Conservation (phyloP, 1,284 basidiomycete species). For the Boletus smithii region DNA sequence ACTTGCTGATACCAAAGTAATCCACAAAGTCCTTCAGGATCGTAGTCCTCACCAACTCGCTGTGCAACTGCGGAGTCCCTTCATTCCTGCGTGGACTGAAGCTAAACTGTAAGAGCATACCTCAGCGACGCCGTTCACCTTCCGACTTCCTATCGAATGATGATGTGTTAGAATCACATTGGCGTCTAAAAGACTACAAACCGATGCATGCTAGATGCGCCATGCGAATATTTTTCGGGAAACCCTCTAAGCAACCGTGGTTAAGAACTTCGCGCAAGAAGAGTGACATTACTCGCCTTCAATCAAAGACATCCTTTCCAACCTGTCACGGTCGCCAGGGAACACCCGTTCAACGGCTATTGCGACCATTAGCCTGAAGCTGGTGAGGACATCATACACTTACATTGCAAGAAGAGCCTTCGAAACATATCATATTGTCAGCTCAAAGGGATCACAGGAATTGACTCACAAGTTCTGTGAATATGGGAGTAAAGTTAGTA, state of each 20-base stretch:
- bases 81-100: not conserved
- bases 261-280: not conserved
- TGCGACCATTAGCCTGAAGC: constrained; percentile 14
- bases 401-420: constrained; percentile 66
- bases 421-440: not conserved
- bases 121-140: constrained; percentile 95
- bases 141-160: constrained; percentile 57
- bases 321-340: constrained; percentile 78
- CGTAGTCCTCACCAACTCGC: constrained; percentile 69
- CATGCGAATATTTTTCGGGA: constrained; percentile 85
- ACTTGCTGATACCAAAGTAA: constrained; percentile 77
- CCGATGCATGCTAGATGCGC: constrained; percentile 79
- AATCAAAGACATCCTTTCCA: constrained; percentile 85
- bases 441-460: not conserved
- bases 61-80: constrained; percentile 52
- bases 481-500: constrained; percentile 5
- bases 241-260: constrained; percentile 56
- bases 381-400: constrained; percentile 9
- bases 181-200: constrained; percentile 27
- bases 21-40: constrained; percentile 93
- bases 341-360: constrained; percentile 83
- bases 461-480: constrained; percentile 48
- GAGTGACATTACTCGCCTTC: constrained; percentile 50
- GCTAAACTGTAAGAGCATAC: constrained; percentile 35
- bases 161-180: not conserved